Base-by-base conservation (phyloP, 2,329 filamentous ascomycete species). In the Aspergillus flavus region DNA sequence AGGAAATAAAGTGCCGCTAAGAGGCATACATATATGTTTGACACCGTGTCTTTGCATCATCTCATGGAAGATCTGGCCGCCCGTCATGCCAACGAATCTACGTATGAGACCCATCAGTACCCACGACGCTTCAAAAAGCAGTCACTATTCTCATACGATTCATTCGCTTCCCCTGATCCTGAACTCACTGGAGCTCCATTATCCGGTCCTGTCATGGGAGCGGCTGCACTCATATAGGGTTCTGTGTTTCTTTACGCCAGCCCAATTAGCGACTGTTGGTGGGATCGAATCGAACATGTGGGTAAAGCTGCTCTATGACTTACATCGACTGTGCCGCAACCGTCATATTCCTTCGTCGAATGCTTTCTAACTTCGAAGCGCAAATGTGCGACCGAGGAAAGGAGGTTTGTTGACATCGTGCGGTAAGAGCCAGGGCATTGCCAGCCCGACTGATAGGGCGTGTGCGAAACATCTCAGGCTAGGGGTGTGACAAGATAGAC, bases 51-150 rank as follows among this genome's bases (percentile, higher is more conserved):
- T 85, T 64, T 93, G 84, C 92, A 97, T 95, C 93, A 96, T 96
- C 80, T 96, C 92, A 79, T 96, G 92, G 78, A 96, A 94, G 71
- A 96, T 96, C 80, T 96, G 89, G 73, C 93, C 93, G 71, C 93
- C 93, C 48, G 87, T 94, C 85, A 92, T 93, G 68, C 92, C 93
- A 73, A 96, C 91, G 78, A 96, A 94, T 64, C 88, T 90, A 64
- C 11, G 21, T 2, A 30, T 19, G n/a, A 21, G n/a, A 21, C n/a
- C 2, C 1, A 50, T 50, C 16, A 50, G 26, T 11, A 26, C 11
- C 11, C 11, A 14, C 6, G 26, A 19, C 16, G 2, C 26, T 5
- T 1, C 3, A 10, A 7, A 10, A 2, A n/a, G 0, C 3, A 0
- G 19, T 2, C 11, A 2, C 7, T 10, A 11, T 19, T 2, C 26